Evolutionary conservation across 2,329 filamentous ascomycete genomes (phyloP).

Genomic region (Epichloe brachyelytri): DNA sequence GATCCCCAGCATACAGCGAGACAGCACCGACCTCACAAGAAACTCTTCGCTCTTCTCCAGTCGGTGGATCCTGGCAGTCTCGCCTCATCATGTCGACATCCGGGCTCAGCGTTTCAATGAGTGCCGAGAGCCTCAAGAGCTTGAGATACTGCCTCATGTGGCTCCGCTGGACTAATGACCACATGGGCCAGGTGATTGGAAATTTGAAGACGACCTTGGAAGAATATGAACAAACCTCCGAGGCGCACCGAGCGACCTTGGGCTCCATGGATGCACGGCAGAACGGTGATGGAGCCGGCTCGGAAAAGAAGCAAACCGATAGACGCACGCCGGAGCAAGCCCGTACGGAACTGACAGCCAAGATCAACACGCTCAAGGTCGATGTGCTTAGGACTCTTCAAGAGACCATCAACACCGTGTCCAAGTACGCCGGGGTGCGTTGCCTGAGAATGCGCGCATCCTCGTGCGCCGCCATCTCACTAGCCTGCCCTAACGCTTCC

Average conservation of each 20-base stretch:
- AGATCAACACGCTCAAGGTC: conserved; percentile 53
- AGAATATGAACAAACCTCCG: conserved; percentile 52
- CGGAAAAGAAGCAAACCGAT: not conserved
- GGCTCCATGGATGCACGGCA: not conserved
- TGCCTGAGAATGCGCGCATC: conserved; percentile 76
- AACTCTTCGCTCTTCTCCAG: conserved; percentile 16
- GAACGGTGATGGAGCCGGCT: not conserved
- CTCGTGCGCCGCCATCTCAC: conserved; percentile 77
- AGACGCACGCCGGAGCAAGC: conserved; percentile 16
- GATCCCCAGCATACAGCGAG: conserved; percentile 64
- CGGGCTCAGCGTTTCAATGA: conserved; percentile 82
- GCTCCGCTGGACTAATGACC: conserved; percentile 69
- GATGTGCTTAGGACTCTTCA: conserved; percentile 71
- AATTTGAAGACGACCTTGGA: conserved; percentile 65
- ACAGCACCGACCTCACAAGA: conserved; percentile 23
- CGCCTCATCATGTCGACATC: conserved; percentile 83
- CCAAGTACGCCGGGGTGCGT: conserved; percentile 78
- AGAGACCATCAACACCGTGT: conserved; percentile 71
- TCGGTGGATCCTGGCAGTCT: conserved; percentile 53
- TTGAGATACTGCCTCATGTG: conserved; percentile 75
- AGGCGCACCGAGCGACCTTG: conserved; percentile 7
- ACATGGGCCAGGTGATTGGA: conserved; percentile 62
- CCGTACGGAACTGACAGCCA: conserved; percentile 37
- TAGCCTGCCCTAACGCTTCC: conserved; percentile 73
- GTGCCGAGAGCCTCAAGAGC: conserved; percentile 71